A percentile compares a stretch with the other conserved stretches of the same genome.
phyloP scores from a whole-genome alignment of 441 rosid species.

The Syzygium syzygioides region DNA sequence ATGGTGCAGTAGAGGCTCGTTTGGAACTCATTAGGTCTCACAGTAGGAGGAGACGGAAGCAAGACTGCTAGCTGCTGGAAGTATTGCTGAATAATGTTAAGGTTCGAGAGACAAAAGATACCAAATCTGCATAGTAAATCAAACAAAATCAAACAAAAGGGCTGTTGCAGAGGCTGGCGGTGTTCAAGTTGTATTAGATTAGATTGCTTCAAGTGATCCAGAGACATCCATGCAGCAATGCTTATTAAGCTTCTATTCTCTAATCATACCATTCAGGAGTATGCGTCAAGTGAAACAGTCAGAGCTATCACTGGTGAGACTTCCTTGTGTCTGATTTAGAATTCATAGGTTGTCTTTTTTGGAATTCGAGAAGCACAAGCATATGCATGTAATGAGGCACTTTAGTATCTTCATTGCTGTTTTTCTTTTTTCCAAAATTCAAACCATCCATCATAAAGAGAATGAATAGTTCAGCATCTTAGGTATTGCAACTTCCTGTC shows the following conservation, averaged over 20 bases:
- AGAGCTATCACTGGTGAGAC: slow-evolving; percentile 92
- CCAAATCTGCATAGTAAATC: slow-evolving; percentile 90
- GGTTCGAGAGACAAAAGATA: slow-evolving; percentile 92
- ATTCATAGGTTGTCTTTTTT: background rate
- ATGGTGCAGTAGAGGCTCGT: slow-evolving; percentile 98
- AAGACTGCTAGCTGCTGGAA: slow-evolving; percentile 58
- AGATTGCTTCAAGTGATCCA: slow-evolving; percentile 94
- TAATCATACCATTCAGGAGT: slow-evolving; percentile 97
- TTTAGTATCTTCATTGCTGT: background rate
- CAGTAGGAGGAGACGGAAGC: slow-evolving; percentile 99
- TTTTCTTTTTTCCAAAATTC: background rate
- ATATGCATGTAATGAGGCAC: background rate
- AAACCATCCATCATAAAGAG: background rate
- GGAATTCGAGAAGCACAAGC: background rate
- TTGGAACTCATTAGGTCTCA: slow-evolving; percentile 95
- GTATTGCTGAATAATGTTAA: slow-evolving; percentile 94
- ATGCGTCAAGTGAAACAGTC: slow-evolving; percentile 98
- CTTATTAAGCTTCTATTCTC: slow-evolving; percentile 94
- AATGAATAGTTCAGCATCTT: background rate
- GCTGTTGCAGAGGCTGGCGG: slow-evolving; percentile 99
- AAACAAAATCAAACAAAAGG: slow-evolving; percentile 95
- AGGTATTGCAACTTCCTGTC: background rate
- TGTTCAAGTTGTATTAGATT: slow-evolving; percentile 95
- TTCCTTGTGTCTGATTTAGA: background rate
- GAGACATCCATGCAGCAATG: slow-evolving; percentile 99